These are phyloP conservation scores for Halenospora varia DNA, from an alignment of 495 filamentous ascomycete species.

Conservation along the genomic window DNA sequence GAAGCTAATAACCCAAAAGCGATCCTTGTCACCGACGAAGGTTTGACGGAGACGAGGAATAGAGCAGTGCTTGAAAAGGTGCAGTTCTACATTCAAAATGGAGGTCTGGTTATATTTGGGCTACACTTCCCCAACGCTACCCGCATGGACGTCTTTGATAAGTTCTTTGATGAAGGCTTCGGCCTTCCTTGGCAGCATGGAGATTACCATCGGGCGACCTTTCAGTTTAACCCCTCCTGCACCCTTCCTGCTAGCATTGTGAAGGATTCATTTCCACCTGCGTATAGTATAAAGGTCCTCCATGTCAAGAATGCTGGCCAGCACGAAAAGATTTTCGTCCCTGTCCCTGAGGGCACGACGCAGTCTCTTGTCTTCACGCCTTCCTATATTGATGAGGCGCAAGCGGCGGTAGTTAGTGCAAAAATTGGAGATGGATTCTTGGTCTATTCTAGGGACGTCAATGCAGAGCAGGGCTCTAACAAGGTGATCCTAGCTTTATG, in stretches of 20 bases:
- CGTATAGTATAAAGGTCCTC: slow-evolving; percentile 43
- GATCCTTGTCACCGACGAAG: slow-evolving; percentile 17
- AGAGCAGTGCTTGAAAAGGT: slow-evolving; percentile 6
- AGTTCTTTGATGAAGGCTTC: slow-evolving; percentile 13
- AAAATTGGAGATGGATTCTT: slow-evolving; percentile 33
- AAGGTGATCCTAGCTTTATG: slow-evolving; percentile 37
- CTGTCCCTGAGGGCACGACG: slow-evolving; percentile 17
- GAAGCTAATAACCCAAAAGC: slow-evolving; percentile 11
- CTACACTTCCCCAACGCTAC: slow-evolving; percentile 12
- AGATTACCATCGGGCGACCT: slow-evolving; percentile 30
- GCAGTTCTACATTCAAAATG: slow-evolving; percentile 2
- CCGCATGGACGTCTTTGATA: slow-evolving; percentile 1
- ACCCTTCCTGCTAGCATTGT: slow-evolving; percentile 13
- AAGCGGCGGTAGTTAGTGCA: slow-evolving; percentile 34
- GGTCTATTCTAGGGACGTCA: slow-evolving; percentile 46
- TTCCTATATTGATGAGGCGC: slow-evolving; percentile 22
- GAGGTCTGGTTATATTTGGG: slow-evolving; percentile 15
- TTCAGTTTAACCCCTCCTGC: slow-evolving; percentile 13
- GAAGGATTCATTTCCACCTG: slow-evolving; percentile 24
- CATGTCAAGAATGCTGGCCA: slow-evolving; percentile 32
- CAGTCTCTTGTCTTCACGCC: slow-evolving; percentile 29
- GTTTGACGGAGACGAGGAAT: slow-evolving; percentile 3
- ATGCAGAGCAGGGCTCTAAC: slow-evolving; percentile 33
- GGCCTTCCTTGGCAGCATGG: slow-evolving; percentile 38
- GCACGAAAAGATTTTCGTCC: slow-evolving; percentile 31